Percentiles rank a stretch among this genome's conserved stretches.
These are phyloP conservation scores for Pythium biforme DNA, from an alignment of 352 stramenopile species.

Conservation along the genomic window DNA sequence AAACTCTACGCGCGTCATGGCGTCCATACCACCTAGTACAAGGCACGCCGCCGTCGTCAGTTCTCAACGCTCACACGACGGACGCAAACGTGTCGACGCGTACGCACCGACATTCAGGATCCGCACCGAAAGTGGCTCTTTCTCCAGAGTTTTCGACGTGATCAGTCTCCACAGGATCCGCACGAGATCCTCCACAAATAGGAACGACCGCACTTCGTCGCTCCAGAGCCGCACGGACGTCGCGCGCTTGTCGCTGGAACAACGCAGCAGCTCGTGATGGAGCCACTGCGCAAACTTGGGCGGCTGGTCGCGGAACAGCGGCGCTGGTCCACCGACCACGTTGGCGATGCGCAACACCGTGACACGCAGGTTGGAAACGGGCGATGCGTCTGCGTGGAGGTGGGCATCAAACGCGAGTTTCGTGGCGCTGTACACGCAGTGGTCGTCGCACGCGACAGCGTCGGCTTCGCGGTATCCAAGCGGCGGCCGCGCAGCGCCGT, in stretches of 20 bases:
- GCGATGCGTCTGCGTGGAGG: constrained; percentile 17
- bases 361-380: constrained; percentile 5
- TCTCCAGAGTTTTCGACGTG: not conserved
- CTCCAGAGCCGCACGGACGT: constrained; percentile 46
- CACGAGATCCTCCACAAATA: constrained; percentile 54
- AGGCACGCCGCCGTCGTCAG: no score
- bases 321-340: constrained; percentile 44
- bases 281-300: constrained; percentile 73
- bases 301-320: constrained; percentile 35
- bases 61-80: no score
- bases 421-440: constrained; percentile 37
- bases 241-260: not conserved
- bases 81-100: no score
- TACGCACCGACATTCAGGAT: constrained; percentile 57
- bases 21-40: constrained; percentile 49
- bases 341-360: constrained; percentile 60
- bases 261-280: constrained; percentile 38
- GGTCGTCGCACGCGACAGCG: constrained; percentile 6
- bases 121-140: not conserved
- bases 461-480: constrained; percentile 41
- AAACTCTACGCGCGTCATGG: constrained; percentile 50
- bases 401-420: constrained; percentile 58
- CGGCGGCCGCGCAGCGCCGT: constrained; percentile 26
- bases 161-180: constrained; percentile 38
- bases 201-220: constrained; percentile 65